Base-by-base conservation (phyloP, 2,329 filamentous ascomycete genomes). In the Grosmannia penicillata region DNA sequence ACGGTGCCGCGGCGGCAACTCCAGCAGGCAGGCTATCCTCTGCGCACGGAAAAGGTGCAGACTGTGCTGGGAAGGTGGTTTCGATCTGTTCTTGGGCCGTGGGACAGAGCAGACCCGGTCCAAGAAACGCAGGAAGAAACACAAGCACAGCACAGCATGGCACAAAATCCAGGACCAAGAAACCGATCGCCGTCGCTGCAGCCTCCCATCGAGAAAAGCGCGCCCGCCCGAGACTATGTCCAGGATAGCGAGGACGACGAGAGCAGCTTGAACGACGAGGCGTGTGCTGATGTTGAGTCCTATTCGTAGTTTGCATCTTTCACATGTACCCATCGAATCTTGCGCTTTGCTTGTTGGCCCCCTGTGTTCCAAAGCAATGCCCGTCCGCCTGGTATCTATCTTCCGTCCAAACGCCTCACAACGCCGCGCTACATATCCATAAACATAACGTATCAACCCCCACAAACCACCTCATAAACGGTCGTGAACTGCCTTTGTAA, bases 1-100 rank as follows among this genome's bases (percentile, higher is more conserved):
- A 71, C 38, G 64, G 61, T 35, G 14, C 27, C 42, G 0, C 37
- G 45, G 3, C 33, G 40, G 17, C 45, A 46, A 39, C 34, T 47
- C 31, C 40, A 47, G 17, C 26, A 24, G 17, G 44, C 44, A 0
- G 43, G 45, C 33, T 46, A 46, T 10, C 38, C 44, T 1, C 11
- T 38, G 19, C 37, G 33, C 10, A 40, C 40, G 1, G 28, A 33
- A 4, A 30, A n/a, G 4, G 57, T 79, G 9, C 63, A 61, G 37
- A 63, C 62, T 43, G 62, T 83, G 15, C 57, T 80, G 28, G 61
- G 64, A 15, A 69, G 77, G 25, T 86, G 82, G 81, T 84, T 82
- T 51, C 53, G 53, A 22, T 72, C 78, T 46, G 50, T 54, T 26
- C 49, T 45, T 8, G 59, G 60, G 17, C 47, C 56, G 25, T 61